Evolutionary conservation across 768 basidiomycete genomes (phyloP).

Genomic region (Mycena maculata): DNA sequence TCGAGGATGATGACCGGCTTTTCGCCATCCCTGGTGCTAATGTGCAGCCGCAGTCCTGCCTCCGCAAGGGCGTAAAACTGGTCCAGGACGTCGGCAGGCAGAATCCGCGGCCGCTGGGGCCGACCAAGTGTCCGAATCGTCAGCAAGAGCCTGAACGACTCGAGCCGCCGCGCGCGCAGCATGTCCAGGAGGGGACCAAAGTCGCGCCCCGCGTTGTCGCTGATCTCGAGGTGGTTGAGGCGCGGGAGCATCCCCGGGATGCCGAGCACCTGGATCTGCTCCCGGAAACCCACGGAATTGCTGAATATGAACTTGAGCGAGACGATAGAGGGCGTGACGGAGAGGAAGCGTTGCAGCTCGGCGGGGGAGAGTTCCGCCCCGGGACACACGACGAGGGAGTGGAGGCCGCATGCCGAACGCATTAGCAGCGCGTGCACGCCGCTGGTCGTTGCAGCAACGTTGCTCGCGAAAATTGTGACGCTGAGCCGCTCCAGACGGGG

Average conservation of each 20-base stretch:
- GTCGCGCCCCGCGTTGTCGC: neutral
- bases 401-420: neutral
- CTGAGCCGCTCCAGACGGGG: neutral
- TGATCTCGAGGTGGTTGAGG: slow-evolving; percentile 3
- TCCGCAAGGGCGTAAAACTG: slow-evolving; percentile 5
- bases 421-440: neutral
- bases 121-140: no score
- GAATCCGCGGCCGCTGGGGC: neutral
- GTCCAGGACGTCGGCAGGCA: neutral
- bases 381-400: neutral
- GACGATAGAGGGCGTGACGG: neutral
- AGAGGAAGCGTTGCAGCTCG: neutral
- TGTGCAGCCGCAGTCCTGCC: neutral
- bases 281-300: neutral
- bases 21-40: neutral
- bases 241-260: neutral
- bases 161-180: neutral
- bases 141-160: neutral
- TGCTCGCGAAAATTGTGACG: neutral
- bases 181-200: neutral
- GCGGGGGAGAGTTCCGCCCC: no score
- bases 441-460: neutral
- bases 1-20: neutral
- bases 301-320: neutral
- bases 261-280: neutral